Base-by-base conservation (phyloP, 2,329 filamentous ascomycete species). In the Cucurbitaria berberidis region DNA sequence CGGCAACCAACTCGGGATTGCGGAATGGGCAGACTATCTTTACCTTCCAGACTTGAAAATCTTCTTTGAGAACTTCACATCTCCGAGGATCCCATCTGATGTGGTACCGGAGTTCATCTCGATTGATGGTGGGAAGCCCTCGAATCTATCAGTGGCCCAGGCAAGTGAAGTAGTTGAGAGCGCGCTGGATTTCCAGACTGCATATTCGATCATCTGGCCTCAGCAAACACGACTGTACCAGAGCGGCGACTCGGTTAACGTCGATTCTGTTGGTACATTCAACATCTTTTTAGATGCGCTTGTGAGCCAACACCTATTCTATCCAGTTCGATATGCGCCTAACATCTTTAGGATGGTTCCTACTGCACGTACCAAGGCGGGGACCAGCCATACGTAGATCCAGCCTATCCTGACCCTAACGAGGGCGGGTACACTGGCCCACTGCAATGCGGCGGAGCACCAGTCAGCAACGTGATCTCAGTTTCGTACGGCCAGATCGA, bases 401-500 rank as follows among this genome's bases (percentile, higher is more conserved):
- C 61, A 5, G 48, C 46, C 3, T 62, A 62, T 30, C 61, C 59
- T 11, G 53, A 62, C 29, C 55, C 55, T 1, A 53, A 56, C 11
- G 55, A 57, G 9, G 55, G 53, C 24, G 62, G 57, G n/a, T 59
- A 64, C 52, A 58, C 46, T 11, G 58, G 60, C 10, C 51, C 70
- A 49, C 45, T 75, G 67, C 65, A 76, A 72, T 62, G 62, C 57
- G 74, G 74, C 45, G 74, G 75, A 54, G 68, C 78, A 16, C 77
- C 79, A 22, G 74, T 76, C n/a, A 73, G 81, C 39, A 80, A 83
- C 59, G 79, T 72, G 36, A 79, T 83, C 3, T 83, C 84, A 9
- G 41, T 81, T 24, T 83, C 80, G 10, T 86, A 86, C 66, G 78
- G 75, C 11, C 80, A 80, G 58, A 80, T 81, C 57, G 82, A 85